phyloP scores from a whole-genome alignment of 2,329 filamentous ascomycete species.

The Chaetomiaceae sp. region DNA sequence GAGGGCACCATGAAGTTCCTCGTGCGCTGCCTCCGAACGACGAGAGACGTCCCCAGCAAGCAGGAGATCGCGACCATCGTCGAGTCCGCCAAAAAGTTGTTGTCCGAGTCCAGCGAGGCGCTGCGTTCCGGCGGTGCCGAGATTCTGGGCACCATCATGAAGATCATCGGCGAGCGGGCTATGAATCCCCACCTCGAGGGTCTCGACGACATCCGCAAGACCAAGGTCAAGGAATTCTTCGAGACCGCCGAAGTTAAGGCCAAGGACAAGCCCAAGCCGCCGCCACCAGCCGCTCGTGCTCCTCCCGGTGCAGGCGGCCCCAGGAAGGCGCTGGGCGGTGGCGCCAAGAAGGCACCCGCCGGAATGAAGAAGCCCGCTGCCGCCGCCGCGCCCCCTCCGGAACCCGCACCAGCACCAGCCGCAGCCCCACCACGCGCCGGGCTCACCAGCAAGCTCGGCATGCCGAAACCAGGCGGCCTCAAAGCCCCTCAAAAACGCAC shows the following conservation, averaged over 20 bases:
- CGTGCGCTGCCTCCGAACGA: conserved; percentile 78
- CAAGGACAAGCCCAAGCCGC: conserved; percentile 86
- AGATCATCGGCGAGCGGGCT: conserved; percentile 92
- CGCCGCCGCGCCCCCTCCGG: conserved; percentile 37
- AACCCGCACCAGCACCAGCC: conserved; percentile 46
- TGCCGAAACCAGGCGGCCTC: conserved; percentile 51
- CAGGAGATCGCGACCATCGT: conserved; percentile 78
- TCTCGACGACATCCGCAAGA: conserved; percentile 90
- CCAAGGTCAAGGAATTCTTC: conserved; percentile 89
- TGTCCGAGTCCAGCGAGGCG: conserved; percentile 81
- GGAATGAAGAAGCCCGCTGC: conserved; percentile 41
- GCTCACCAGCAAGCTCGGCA: conserved; percentile 47
- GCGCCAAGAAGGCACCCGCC: conserved; percentile 40
- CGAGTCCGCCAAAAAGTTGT: conserved; percentile 81
- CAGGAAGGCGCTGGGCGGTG: conserved; percentile 27
- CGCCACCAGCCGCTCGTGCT: conserved; percentile 52
- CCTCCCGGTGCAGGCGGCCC: conserved; percentile 33
- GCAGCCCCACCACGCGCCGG: conserved; percentile 44
- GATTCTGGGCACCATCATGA: conserved; percentile 91
- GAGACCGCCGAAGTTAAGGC: conserved; percentile 78
- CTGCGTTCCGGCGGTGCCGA: conserved; percentile 87
- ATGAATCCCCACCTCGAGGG: conserved; percentile 92
- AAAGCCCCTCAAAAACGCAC: conserved; percentile 55
- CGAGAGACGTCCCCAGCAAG: conserved; percentile 75
- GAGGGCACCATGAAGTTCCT: conserved; percentile 91